Conservation (phyloP, 2,329 filamentous ascomycete species). For the Stachybotrys chartarum region DNA sequence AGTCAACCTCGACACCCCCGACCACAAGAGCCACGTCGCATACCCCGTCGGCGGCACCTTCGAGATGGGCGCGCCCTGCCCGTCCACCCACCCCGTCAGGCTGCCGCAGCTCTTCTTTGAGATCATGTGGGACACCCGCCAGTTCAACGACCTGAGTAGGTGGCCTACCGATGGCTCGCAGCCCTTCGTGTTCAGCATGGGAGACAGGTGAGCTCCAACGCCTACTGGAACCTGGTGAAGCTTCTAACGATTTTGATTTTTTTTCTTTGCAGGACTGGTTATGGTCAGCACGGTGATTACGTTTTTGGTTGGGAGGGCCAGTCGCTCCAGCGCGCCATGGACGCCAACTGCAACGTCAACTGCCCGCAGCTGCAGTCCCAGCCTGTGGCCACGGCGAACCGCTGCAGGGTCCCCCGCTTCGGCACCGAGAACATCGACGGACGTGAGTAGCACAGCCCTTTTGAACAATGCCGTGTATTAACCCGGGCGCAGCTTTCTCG, state of each 20-base stretch:
- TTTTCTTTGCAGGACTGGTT: conserved; percentile 18
- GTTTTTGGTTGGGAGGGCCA: conserved; percentile 30
- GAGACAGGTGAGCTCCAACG: conserved; percentile 7
- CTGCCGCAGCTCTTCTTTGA: conserved; percentile 33
- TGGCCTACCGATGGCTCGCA: conserved; percentile 18
- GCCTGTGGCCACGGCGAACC: not conserved
- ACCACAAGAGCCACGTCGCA: not conserved
- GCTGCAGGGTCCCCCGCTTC: not conserved
- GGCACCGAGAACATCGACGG: not conserved
- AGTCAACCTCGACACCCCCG: not conserved
- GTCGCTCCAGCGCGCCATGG: conserved; percentile 20
- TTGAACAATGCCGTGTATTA: too few species aligned
- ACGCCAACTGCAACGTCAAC: conserved; percentile 1
- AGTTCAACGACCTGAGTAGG: conserved; percentile 22
- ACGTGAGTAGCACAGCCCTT: not conserved
- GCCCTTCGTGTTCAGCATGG: conserved; percentile 20
- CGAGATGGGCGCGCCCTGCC: conserved; percentile 6
- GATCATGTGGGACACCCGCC: conserved; percentile 30
- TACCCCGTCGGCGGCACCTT: not conserved
- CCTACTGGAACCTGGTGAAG: too few species aligned
- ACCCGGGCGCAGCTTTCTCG: not conserved
- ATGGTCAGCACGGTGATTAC: conserved; percentile 31
- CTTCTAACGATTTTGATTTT: too few species aligned
- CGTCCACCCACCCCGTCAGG: conserved; percentile 27
- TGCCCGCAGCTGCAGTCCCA: not conserved